A percentile compares a stretch with the other conserved stretches of the same genome.
Conservation (phyloP, 1,284 basidiomycete species). For the Pyrrhoderma noxium region DNA sequence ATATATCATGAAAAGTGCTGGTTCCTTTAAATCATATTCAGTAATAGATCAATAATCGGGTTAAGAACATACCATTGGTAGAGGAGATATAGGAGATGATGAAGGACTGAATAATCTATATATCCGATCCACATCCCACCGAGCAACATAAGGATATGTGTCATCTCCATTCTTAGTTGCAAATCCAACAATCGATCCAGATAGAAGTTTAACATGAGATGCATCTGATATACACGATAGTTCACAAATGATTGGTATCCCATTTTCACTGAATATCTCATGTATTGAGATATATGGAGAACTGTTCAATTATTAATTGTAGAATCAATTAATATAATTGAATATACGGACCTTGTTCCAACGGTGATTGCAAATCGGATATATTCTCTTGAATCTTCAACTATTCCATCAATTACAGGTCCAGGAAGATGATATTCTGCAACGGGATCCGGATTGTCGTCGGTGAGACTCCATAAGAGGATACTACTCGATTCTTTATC, state of each 20-base stretch:
- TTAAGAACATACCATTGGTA: no score
- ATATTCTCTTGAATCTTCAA: background rate
- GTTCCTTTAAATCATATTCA: background rate
- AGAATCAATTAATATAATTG: background rate
- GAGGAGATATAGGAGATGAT: no score
- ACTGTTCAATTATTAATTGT: background rate
- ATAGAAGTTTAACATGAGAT: constrained; percentile 3
- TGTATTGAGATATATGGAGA: background rate
- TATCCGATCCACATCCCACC: constrained; percentile 1
- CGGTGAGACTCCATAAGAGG: background rate
- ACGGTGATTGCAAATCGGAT: constrained; percentile 4
- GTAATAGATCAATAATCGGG: no score
- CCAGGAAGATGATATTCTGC: background rate
- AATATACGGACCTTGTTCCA: background rate
- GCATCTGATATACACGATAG: background rate
- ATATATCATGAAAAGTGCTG: background rate
- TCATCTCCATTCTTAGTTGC: constrained; percentile 7
- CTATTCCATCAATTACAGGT: constrained; percentile 7
- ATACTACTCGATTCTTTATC: background rate
- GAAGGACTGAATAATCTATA: background rate
- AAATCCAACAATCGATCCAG: background rate
- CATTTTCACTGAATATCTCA: no score
- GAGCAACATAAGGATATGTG: constrained; percentile 1
- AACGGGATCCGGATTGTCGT: no score
- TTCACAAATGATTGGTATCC: background rate